A percentile compares a stretch with the other conserved stretches of the same genome.
Evolutionary conservation across 2,329 filamentous ascomycete species (phyloP).

Genomic region (Curvularia sp.): DNA sequence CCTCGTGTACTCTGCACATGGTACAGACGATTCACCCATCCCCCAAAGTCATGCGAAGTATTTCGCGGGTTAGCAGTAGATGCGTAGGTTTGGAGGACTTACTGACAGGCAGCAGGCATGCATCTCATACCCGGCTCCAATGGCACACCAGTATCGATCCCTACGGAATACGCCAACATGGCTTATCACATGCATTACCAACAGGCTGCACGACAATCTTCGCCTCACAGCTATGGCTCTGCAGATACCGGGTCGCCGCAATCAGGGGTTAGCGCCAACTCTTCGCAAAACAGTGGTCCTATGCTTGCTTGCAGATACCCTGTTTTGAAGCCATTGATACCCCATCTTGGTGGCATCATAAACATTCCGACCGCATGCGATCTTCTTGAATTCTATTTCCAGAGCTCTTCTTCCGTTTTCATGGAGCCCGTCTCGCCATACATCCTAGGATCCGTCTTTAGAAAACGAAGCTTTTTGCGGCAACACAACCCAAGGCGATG

Average conservation of each 20-base stretch:
- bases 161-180: conserved; percentile 42
- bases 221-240: conserved; percentile 47
- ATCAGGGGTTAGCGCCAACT: conserved; percentile 45
- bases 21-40: neutral
- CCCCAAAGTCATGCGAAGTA: conserved; percentile 3
- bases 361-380: conserved; percentile 84
- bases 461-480: conserved; percentile 86
- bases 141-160: conserved; percentile 39
- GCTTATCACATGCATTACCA: conserved; percentile 45
- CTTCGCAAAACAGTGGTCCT: conserved; percentile 40
- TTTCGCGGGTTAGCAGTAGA: neutral
- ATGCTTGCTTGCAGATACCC: conserved; percentile 69
- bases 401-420: conserved; percentile 84
- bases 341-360: conserved; percentile 80
- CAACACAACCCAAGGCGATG: conserved; percentile 81
- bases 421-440: conserved; percentile 91
- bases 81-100: conserved; percentile 5
- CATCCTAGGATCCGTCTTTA: conserved; percentile 85
- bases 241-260: conserved; percentile 48
- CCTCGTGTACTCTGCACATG: neutral
- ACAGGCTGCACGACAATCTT: conserved; percentile 39
- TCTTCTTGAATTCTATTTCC: conserved; percentile 87
- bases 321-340: conserved; percentile 81
- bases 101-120: conserved; percentile 30
- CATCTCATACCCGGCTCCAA: conserved; percentile 41